Evolutionary conservation across 345 rosid genomes (phyloP).

Genomic region (Rhizophora mangle): DNA sequence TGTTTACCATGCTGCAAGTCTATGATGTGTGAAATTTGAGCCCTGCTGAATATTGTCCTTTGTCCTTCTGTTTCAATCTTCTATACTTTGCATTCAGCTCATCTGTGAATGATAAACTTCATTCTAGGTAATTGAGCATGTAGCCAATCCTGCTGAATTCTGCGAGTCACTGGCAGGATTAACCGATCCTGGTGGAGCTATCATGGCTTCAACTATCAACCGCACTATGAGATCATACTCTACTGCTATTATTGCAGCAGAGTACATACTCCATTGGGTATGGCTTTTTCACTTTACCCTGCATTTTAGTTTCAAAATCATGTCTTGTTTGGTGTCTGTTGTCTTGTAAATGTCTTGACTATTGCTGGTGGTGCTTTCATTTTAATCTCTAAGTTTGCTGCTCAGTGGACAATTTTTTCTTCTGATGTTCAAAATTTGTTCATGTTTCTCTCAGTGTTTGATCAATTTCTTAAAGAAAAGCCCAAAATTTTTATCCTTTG

Average conservation of each 20-base stretch:
- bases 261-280: constrained; percentile 89
- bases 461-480: too few species aligned
- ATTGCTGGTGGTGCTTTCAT: too few species aligned
- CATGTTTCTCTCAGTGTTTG: too few species aligned
- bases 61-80: not conserved
- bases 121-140: constrained; percentile 81
- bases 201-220: constrained; percentile 73
- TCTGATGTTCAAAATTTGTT: too few species aligned
- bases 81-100: not conserved
- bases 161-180: constrained; percentile 79
- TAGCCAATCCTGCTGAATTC: constrained; percentile 85
- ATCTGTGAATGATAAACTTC: constrained; percentile 1
- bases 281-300: not conserved
- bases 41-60: not conserved
- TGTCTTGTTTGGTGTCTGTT: too few species aligned
- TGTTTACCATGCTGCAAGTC: too few species aligned
- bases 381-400: too few species aligned
- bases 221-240: constrained; percentile 85
- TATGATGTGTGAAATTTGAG: not conserved
- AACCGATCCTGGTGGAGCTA: constrained; percentile 64
- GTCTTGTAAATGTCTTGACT: too few species aligned
- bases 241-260: constrained; percentile 83
- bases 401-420: too few species aligned
- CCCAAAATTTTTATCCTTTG: too few species aligned
- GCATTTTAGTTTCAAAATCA: not conserved